Evolutionary conservation across 2,329 filamentous ascomycete species (phyloP).

Genomic region (Cercospora canescens): DNA sequence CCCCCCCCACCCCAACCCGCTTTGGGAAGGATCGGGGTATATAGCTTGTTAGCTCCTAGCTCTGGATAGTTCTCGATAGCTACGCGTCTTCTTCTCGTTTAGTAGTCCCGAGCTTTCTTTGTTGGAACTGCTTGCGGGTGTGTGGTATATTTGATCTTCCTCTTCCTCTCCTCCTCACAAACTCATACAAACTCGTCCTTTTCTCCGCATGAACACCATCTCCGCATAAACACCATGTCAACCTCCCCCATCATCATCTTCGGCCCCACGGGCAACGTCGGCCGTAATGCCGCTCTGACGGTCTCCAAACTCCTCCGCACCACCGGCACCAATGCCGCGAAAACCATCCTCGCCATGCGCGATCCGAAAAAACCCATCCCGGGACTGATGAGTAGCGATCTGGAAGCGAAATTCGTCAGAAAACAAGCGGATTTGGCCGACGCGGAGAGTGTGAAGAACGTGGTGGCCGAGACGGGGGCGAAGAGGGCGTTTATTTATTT

Average conservation of each 20-base stretch:
- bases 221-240: not conserved
- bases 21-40: too few relatives aligned
- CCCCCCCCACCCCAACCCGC: too few relatives aligned
- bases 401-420: conserved; percentile 38
- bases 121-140: too few relatives aligned
- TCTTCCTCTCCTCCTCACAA: too few relatives aligned
- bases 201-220: too few relatives aligned
- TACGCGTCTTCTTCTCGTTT: too few relatives aligned
- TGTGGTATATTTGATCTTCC: too few relatives aligned
- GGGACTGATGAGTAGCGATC: conserved; percentile 33
- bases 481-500: conserved; percentile 53
- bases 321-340: conserved; percentile 44
- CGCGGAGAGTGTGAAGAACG: conserved; percentile 42
- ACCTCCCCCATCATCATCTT: conserved; percentile 44
- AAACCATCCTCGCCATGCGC: conserved; percentile 52
- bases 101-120: too few relatives aligned
- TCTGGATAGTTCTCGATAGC: too few relatives aligned
- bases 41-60: too few relatives aligned
- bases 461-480: conserved; percentile 46
- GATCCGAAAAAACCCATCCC: conserved; percentile 47
- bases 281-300: conserved; percentile 41
- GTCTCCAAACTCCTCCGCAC: conserved; percentile 41
- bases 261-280: conserved; percentile 52
- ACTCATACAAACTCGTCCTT: too few relatives aligned
- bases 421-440: conserved; percentile 49